Conservation (phyloP, 2,329 filamentous ascomycete genomes). For the Aspergillus clavatus region DNA sequence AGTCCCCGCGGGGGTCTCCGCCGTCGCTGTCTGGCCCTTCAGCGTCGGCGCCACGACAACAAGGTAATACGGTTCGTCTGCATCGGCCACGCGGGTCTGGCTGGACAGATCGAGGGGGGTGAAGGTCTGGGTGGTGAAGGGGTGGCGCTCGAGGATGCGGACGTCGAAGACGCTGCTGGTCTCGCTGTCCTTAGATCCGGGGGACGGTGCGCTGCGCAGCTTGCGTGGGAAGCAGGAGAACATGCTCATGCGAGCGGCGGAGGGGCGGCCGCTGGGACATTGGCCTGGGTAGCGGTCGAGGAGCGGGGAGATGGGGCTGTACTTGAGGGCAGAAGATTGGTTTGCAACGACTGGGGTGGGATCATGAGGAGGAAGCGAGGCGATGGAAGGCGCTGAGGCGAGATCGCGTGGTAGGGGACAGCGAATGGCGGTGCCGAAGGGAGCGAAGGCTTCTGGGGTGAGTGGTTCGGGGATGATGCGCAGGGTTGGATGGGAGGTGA, state of each 20-base stretch:
- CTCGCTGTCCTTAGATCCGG: constrained; percentile 7
- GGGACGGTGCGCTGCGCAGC: constrained; percentile 34
- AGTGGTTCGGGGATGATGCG: constrained; percentile 61
- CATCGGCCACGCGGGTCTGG: constrained; percentile 19
- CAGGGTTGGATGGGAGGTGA: constrained; percentile 32
- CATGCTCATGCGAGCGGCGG: constrained; percentile 71
- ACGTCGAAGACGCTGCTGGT: constrained; percentile 58
- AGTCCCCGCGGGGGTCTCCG: constrained; percentile 23
- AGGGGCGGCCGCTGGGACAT: constrained; percentile 35
- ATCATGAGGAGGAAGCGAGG: constrained; percentile 40
- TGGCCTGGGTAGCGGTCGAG: constrained; percentile 65
- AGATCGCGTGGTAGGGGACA: constrained; percentile 61
- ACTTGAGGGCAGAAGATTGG: constrained; percentile 85
- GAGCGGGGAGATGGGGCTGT: constrained; percentile 71
- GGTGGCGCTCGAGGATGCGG: constrained; percentile 78
- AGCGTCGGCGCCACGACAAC: constrained; percentile 84
- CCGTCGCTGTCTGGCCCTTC: constrained; percentile 37
- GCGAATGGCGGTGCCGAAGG: constrained; percentile 77
- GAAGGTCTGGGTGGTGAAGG: constrained; percentile 92
- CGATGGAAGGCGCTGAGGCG: constrained; percentile 40
- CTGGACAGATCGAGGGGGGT: constrained; percentile 61
- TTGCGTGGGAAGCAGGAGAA: constrained; percentile 74
- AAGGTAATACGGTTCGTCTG: constrained; percentile 55
- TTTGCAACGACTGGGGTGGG: constrained; percentile 63
- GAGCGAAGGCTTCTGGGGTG: constrained; percentile 62